A percentile compares a stretch with the other conserved stretches of the same genome.
Conservation (phyloP, 192 early-diverging fungal genomes). For the Jimgerdemannia flammicorona region DNA sequence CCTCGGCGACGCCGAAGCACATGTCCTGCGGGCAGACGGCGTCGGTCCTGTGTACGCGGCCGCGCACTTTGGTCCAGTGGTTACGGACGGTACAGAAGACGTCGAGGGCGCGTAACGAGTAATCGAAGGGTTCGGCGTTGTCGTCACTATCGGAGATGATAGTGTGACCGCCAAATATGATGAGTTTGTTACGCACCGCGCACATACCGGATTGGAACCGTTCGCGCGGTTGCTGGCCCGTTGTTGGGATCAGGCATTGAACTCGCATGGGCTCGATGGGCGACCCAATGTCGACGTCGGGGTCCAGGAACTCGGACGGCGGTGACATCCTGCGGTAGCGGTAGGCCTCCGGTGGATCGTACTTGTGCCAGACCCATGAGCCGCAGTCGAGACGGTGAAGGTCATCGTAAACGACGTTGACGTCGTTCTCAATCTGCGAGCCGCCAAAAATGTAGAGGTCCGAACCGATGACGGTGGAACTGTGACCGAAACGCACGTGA, state of each 20-base stretch:
- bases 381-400: slow-evolving; percentile 22
- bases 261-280: background rate
- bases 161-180: slow-evolving; percentile 29
- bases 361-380: slow-evolving; percentile 30
- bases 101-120: slow-evolving; percentile 13
- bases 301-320: background rate
- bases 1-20: background rate
- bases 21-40: slow-evolving; percentile 18
- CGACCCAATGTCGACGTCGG: background rate
- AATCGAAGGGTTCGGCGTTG: slow-evolving; percentile 16
- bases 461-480: slow-evolving; percentile 10
- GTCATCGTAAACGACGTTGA: slow-evolving; percentile 27
- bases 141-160: slow-evolving; percentile 23
- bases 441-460: slow-evolving; percentile 27
- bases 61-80: slow-evolving; percentile 12
- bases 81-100: slow-evolving; percentile 15
- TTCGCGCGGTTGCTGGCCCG: slow-evolving; percentile 18
- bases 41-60: background rate
- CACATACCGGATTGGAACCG: slow-evolving; percentile 24
- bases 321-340: slow-evolving; percentile 6
- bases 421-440: slow-evolving; percentile 23
- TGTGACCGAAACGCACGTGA: slow-evolving; percentile 31
- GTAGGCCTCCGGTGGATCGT: slow-evolving; percentile 26
- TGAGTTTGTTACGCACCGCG: slow-evolving; percentile 16
- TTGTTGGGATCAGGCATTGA: slow-evolving; percentile 13